Evolutionary conservation across 2,329 filamentous ascomycete species (phyloP), one percentile per base, ranked within the genome.

Genomic region (Fusarium setosum): DNA sequence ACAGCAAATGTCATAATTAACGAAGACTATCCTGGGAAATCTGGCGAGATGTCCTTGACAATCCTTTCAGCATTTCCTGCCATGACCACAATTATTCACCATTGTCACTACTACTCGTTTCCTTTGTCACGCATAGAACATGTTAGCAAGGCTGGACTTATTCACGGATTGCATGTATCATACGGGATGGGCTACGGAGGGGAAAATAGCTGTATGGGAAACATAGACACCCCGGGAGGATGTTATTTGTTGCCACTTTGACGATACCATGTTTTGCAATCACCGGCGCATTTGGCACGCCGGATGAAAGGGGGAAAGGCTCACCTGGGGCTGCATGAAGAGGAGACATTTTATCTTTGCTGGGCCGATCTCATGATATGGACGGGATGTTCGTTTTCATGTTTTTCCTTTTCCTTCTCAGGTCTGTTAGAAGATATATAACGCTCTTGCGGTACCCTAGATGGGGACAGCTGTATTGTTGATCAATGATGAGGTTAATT

Each of bases 121-220:
- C 49, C 45, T 69, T 69, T 69, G 63, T 69, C 40, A 29, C 44
- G 44, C 42, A 63, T 69, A 72, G 58, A 69, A 44, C 23, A 49
- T 29, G 42, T 23, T 56, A 21, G 29, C 49, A 55, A 40, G 42
- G 49, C 48, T 51, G 44, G 38, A 52, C 56, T 42, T 40, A 40
- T 61, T 60, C 26, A 66, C 51, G 59, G 56, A 53, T 70, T 61
- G 41, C 35, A 70, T 72, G 68, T 63, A 68, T 69, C 49, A 69
- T 72, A 69, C 41, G 50, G 50, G 47, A 50, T 37, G 56, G 37
- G 8, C 4, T 18, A 53, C 15, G 13, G 15, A 47, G 34, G 31
- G 29, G 53, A 57, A 48, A 49, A 55, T 6, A 53, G 51, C 34
- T 42, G 20, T 40, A 51, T 40, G 55, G 61, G 41, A 38, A 57